A percentile compares a stretch with the other conserved stretches of the same genome.
phyloP scores from a whole-genome alignment of 176 grass and related monocot species.

The Thalia dealbata region DNA sequence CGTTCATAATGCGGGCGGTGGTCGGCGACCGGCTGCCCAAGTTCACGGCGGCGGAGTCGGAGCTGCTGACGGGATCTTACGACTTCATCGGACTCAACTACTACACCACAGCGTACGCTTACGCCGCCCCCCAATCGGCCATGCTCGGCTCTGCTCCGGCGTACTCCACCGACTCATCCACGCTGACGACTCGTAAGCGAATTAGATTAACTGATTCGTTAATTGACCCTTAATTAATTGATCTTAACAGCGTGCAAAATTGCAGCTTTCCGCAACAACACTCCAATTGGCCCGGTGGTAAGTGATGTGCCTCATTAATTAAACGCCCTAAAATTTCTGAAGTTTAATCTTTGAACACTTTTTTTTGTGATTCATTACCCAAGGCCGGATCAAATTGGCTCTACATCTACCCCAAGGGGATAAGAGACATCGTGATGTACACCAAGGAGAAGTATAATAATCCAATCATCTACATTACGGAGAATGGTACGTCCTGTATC shows the following conservation, averaged over 20 bases:
- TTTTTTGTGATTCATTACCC: background rate
- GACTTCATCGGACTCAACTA: constrained; percentile 16
- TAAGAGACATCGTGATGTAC: constrained; percentile 3
- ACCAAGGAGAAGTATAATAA: constrained; percentile 6
- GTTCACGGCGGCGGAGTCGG: background rate
- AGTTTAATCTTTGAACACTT: background rate
- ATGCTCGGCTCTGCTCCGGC: background rate
- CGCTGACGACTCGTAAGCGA: too few species aligned
- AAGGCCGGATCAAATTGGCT: background rate
- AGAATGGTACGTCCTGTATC: constrained; percentile 4
- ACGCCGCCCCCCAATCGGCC: background rate
- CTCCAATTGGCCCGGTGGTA: too few species aligned
- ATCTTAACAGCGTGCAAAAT: too few species aligned
- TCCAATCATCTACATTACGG: constrained; percentile 10
- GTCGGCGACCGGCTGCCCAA: background rate
- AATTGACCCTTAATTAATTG: too few species aligned
- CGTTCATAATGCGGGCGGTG: background rate
- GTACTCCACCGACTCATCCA: background rate
- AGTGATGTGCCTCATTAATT: too few species aligned
- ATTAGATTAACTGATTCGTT: too few species aligned
- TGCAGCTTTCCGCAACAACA: too few species aligned
- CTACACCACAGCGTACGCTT: constrained; percentile 1
- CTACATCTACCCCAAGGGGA: background rate
- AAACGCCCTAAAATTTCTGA: background rate
- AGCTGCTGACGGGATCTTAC: constrained; percentile 8